Percentiles rank a stretch among this genome's conserved stretches.
These are phyloP conservation scores for Psilocybe mexicana DNA, from an alignment of 1,284 basidiomycete genomes.

Conservation along the genomic window DNA sequence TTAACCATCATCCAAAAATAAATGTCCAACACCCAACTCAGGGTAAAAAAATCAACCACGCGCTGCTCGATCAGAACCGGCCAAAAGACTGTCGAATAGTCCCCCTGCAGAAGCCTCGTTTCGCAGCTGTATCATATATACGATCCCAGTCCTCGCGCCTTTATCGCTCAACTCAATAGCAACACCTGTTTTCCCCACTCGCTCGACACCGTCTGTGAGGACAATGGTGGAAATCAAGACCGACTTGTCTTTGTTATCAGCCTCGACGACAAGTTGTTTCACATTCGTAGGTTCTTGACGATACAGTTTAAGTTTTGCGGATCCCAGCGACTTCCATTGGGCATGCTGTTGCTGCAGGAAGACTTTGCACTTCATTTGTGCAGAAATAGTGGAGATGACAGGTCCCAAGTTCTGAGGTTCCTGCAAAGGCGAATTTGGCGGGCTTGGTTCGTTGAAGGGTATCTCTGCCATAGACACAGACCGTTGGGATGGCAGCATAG, in stretches of 20 bases:
- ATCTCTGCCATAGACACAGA: slow-evolving; percentile 49
- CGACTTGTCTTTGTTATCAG: slow-evolving; percentile 76
- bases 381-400: slow-evolving; percentile 73
- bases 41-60: slow-evolving; percentile 15
- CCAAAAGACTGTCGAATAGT: slow-evolving; percentile 85
- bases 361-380: slow-evolving; percentile 99
- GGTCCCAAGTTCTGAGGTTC: slow-evolving; percentile 63
- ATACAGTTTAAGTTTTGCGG: slow-evolving; percentile 88
- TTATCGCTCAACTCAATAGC: slow-evolving; percentile 94
- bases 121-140: slow-evolving; percentile 96
- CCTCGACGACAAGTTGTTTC: slow-evolving; percentile 96
- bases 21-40: slow-evolving; percentile 6
- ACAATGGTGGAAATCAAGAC: slow-evolving; percentile 95
- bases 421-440: slow-evolving; percentile 74
- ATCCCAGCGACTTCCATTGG: slow-evolving; percentile 95
- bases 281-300: slow-evolving; percentile 80
- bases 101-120: slow-evolving; percentile 87
- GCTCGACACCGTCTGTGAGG: slow-evolving; percentile 92
- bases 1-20: slow-evolving; percentile 9
- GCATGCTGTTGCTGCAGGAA: slow-evolving; percentile 95
- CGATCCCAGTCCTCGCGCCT: slow-evolving; percentile 89
- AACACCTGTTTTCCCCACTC: slow-evolving; percentile 96
- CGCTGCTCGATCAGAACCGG: slow-evolving; percentile 75
- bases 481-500: slow-evolving; percentile 62
- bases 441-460: slow-evolving; percentile 69